Conservation (phyloP, 2,329 filamentous ascomycete species). For the Colletotrichum sp. region DNA sequence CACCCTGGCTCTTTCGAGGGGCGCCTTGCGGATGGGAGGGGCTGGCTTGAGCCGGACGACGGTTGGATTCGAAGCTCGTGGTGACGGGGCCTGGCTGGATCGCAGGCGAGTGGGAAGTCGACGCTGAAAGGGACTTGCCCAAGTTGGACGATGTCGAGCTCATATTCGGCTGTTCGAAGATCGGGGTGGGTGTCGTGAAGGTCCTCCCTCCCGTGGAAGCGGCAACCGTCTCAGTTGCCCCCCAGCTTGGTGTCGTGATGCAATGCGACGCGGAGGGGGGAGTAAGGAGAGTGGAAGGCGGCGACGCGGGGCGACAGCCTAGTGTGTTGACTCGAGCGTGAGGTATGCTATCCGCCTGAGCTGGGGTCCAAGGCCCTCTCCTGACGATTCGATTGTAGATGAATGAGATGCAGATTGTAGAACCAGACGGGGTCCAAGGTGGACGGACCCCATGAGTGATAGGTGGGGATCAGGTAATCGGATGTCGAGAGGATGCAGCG, state of each 20-base stretch:
- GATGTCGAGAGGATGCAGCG: slow-evolving; percentile 35
- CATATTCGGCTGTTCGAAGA: slow-evolving; percentile 22
- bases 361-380: neutral
- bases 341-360: neutral
- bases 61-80: slow-evolving; percentile 55
- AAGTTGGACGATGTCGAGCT: slow-evolving; percentile 38
- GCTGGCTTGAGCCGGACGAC: slow-evolving; percentile 48
- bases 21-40: slow-evolving; percentile 41
- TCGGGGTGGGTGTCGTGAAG: neutral
- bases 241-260: slow-evolving; percentile 7
- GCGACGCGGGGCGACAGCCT: neutral
- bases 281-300: neutral
- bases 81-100: slow-evolving; percentile 46
- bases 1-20: slow-evolving; percentile 77
- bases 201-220: neutral
- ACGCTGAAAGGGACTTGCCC: slow-evolving; percentile 58
- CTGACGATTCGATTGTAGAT: neutral
- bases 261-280: neutral
- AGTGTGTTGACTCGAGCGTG: neutral
- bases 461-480: slow-evolving; percentile 37
- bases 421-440: slow-evolving; percentile 35
- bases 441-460: slow-evolving; percentile 40
- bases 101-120: slow-evolving; percentile 45
- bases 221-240: neutral
- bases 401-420: slow-evolving; percentile 3